Base-by-base conservation (phyloP, 2,329 filamentous ascomycete genomes). In the Colletotrichum liaoningense region DNA sequence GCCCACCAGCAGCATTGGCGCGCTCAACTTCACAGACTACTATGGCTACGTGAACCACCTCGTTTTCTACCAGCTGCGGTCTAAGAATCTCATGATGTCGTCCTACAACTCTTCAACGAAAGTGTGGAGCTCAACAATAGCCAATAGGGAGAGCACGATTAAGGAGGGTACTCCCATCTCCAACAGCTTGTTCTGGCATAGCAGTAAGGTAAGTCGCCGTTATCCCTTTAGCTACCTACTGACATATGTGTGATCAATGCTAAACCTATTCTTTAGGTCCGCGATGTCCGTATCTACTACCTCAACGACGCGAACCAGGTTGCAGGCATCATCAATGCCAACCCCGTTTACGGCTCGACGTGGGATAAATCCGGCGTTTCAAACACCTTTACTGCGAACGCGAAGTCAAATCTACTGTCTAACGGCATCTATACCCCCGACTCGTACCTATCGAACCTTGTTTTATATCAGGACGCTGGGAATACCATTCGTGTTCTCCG, bases 311-410 rank as follows among this genome's bases (percentile, higher is more conserved):
- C 65, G 4, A 71, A 74, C 52, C 66, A 63, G n/a, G 60, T 75
- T 35, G 60, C 64, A 14, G 73, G 73, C 38, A 56, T 63, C 26
- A 67, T 75, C 54, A 74, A 55, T 28, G 56, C 4, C 7, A 64
- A 66, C 16, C 73, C 63, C 1, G 42, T 58, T 42, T 55, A 73
- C 35, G 57, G 52, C n/a, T 46, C 46, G 19, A 42, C n/a, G 2
- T 75, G 73, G 73, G 58, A 66, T n/a, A 58, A 66, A 35, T 75
- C 71, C n/a, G 66, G 70, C 14, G 57, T 75, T 12, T 74, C 73
- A 1, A 33, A 63, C 2, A 72, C 58, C 1, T 69, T 63, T n/a
- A 72, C 65, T 4, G 73, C 71, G 5, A 38, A 28, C 19, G 57
- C 56, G 12, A 62, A 58, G 5, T 75, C 66, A 1, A 52, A 67